Percentiles rank a stretch among this genome's conserved stretches.
Evolutionary conservation across 176 grass and related monocot genomes (phyloP).

Genomic region (Raddia distichophylla): DNA sequence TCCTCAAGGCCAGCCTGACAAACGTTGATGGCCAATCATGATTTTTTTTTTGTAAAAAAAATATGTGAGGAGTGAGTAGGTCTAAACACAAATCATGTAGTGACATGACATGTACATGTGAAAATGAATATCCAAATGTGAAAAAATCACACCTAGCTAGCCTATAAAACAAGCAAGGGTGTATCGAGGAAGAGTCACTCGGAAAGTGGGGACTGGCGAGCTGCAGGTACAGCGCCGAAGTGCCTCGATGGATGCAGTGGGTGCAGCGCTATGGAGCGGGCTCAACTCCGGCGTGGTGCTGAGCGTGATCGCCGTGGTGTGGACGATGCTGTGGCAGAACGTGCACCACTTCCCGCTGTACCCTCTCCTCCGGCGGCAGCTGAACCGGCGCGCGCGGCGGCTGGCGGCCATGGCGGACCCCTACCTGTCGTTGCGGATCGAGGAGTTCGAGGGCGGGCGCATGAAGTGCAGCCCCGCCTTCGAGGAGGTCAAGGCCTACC

Average conservation of each 20-base stretch:
- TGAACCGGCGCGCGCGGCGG: slow-evolving; percentile 37
- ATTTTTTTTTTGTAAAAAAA: no score
- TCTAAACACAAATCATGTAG: no score
- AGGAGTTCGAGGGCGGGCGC: slow-evolving; percentile 38
- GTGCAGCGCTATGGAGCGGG: slow-evolving; percentile 18
- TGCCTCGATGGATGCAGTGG: neutral
- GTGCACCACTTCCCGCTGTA: slow-evolving; percentile 50
- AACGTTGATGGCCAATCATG: no score
- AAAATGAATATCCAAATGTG: no score
- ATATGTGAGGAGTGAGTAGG: no score
- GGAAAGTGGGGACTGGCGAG: no score
- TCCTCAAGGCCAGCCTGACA: no score
- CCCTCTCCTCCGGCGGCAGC: slow-evolving; percentile 30
- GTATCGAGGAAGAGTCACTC: no score
- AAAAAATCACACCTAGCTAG: no score
- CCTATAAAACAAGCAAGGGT: no score
- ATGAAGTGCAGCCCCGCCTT: slow-evolving; percentile 39
- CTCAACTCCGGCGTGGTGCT: slow-evolving; percentile 48
- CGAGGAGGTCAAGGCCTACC: slow-evolving; percentile 41
- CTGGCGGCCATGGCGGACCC: slow-evolving; percentile 52
- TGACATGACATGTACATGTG: no score
- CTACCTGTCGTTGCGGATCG: slow-evolving; percentile 40
- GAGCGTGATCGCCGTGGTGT: slow-evolving; percentile 48
- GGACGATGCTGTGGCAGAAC: slow-evolving; percentile 53
- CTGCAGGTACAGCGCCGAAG: no score